Evolutionary conservation across 129 eudicot genomes (phyloP), one percentile per base, ranked within the genome.

Genomic region (Sambucus nigra): DNA sequence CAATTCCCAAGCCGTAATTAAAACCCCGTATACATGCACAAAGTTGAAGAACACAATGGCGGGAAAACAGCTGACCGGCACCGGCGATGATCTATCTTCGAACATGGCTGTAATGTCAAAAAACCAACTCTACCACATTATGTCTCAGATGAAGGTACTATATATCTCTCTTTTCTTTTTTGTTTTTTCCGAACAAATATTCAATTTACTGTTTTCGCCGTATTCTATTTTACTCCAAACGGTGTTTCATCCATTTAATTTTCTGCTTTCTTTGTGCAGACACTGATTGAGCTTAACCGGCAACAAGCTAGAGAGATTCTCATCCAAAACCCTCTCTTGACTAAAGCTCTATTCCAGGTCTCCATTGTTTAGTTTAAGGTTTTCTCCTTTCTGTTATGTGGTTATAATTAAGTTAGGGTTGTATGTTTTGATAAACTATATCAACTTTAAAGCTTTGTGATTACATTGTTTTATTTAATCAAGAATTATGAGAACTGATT

Each of bases 281-380:
- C 73, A 42, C 69, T 89, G 70, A 81, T 85, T 16, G 95, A 89
- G 66, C 93, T 84, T 76, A 89, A 89, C 42, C 91, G 73, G 75
- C 79, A 81, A 15, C 98, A 89, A 67, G 98, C 98, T 6, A 89
- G 86, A 53, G 79, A 85, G 53, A 89, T 89, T 53, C 78, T 89
- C 58, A 79, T 89, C 53, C 95, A 89, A 47, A 89, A 89, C 68
- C 95, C 95, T 52, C 62, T 51, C 46, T 71, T 89, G 73, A 81
- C 98, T 4, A 82, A 69, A 74, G 95, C 93, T 35, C 94, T 89
- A 39, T 85, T 89, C 25, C 95, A 85, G 98, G 98, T 84, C 19
- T 57, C 1, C 42, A n/a, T n/a, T n/a, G n/a, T n/a, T n/a, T n/a
- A 2, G 12, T 35, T 1, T 35, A 35, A 15, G 42, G 42, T 35